Base-by-base conservation (phyloP, 371 early-diverging fungal genomes). In the Amoeboaphelidium protococcarum region DNA sequence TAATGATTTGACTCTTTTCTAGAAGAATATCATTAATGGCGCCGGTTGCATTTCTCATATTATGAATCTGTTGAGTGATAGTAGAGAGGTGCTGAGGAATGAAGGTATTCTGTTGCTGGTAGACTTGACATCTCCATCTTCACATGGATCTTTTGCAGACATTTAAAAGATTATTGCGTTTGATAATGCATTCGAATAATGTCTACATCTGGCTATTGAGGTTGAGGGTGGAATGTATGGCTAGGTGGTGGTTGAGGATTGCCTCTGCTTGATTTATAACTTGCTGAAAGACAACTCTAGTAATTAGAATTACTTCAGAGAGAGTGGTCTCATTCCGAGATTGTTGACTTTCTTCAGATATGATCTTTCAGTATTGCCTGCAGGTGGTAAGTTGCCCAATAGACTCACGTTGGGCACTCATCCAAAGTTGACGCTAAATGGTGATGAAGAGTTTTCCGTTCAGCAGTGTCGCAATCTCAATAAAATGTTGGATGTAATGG, bases 131-230 rank as follows among this genome's bases (percentile, higher is more conserved):
- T 70, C 75, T 47, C 71, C 66, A 40, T 88, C 89, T 59, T n/a
- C n/a, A n/a, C n/a, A n/a, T n/a, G n/a, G n/a, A n/a, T n/a, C n/a
- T n/a, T 88, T 89, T 59, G 78, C 89, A 25, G 94, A 92, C 42
- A 77, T 95, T 23, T 94, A 95, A 62, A 91, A 95, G 64, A 82
- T 95, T 50, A 80, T 92, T 42, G 90, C 91, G 2, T 95, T 95
- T 58, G 88, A 92, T 55, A 87, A 80, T 54, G 85, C 88, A 3
- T 92, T 95, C 63, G 94, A 92, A 51, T 69, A 78, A 19, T 58
- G 90, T 25, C 62, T 91, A 46, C 67, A 68, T 1, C 78, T 88
- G 42, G 79, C 89, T 51, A 61, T 72, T 42, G 84, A 82, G n/a
- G 37, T 31, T 10, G 89, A 90, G 52, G 90, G 84, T 40, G 88